Percentiles rank a stretch among this genome's conserved stretches.
These are phyloP conservation scores for Aspergillus unguis DNA, from an alignment of 2,329 filamentous ascomycete species.

Conservation along the genomic window DNA sequence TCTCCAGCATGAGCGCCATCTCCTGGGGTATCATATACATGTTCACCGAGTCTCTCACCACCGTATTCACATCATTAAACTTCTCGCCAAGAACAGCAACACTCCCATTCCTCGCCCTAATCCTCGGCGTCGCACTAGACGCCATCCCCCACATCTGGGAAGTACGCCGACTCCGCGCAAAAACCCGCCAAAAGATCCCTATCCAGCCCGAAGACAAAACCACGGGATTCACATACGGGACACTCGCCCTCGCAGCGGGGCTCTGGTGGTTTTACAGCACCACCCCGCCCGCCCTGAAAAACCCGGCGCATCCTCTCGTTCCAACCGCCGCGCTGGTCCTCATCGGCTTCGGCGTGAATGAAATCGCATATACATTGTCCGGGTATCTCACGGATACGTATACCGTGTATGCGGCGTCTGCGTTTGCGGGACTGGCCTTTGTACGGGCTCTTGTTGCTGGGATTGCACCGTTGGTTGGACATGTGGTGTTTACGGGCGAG, in stretches of 20 bases:
- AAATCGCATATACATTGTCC: constrained; percentile 10
- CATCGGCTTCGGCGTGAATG: constrained; percentile 15
- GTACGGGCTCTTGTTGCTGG: constrained; percentile 12
- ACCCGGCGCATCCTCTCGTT: background rate
- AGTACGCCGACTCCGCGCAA: background rate
- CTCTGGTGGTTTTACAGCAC: constrained; percentile 6
- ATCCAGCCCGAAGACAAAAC: constrained; percentile 20
- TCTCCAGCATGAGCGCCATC: constrained; percentile 4
- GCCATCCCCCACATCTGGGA: background rate
- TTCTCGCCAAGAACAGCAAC: constrained; percentile 32
- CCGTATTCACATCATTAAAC: constrained; percentile 36
- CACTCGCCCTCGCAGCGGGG: constrained; percentile 9
- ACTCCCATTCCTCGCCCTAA: constrained; percentile 29
- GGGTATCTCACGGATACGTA: constrained; percentile 20
- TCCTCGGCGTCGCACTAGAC: constrained; percentile 1
- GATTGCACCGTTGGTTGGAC: constrained; percentile 11
- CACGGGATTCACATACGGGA: constrained; percentile 14
- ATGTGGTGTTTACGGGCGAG: constrained; percentile 9
- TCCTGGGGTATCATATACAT: constrained; percentile 10
- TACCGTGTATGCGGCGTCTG: constrained; percentile 16
- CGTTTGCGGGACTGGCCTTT: constrained; percentile 12
- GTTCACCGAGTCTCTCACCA: constrained; percentile 17
- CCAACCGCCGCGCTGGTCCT: constrained; percentile 9
- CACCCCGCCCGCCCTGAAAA: background rate
- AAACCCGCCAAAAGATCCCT: background rate